phyloP scores from a whole-genome alignment of 192 early-diverging fungal species.

The Blastocladiella britannica region DNA sequence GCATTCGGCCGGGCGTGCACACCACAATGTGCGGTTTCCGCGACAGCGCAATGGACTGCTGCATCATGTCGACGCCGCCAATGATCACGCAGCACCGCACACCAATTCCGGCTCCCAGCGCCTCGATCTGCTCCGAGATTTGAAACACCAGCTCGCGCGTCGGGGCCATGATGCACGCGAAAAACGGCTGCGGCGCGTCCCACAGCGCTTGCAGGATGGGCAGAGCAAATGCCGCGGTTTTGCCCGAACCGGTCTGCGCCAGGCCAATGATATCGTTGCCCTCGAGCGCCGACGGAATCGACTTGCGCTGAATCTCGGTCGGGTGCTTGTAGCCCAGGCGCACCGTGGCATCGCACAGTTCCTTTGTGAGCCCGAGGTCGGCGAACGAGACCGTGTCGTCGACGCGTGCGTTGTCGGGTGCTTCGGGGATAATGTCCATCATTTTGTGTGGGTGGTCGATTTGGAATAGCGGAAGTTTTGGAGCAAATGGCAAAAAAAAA shows the following conservation, averaged over 20 bases:
- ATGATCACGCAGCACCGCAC: conserved; percentile 79
- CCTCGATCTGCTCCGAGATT: conserved; percentile 80
- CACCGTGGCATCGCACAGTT: conserved; percentile 71
- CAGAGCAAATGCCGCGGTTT: conserved; percentile 68
- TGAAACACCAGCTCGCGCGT: conserved; percentile 90
- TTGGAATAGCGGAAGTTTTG: too few relatives aligned
- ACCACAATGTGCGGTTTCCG: conserved; percentile 89
- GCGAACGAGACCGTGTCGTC: background rate
- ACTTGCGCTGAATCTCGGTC: conserved; percentile 74
- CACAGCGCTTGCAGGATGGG: conserved; percentile 70
- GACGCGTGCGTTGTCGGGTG: background rate
- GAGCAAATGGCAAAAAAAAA: too few relatives aligned
- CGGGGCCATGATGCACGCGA: conserved; percentile 90
- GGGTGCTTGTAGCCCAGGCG: conserved; percentile 73
- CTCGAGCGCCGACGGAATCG: conserved; percentile 78
- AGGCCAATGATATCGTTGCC: conserved; percentile 86
- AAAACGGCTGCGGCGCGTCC: conserved; percentile 72
- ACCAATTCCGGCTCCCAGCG: conserved; percentile 72
- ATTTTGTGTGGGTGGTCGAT: too few relatives aligned
- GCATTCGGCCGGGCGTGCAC: conserved; percentile 83
- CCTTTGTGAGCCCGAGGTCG: conserved; percentile 42
- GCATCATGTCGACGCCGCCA: conserved; percentile 96
- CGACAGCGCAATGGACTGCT: conserved; percentile 77
- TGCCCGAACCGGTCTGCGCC: conserved; percentile 90
- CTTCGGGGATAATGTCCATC: background rate